Evolutionary conservation across 2,329 filamentous ascomycete genomes (phyloP).

Genomic region (Xenoacremonium recifei): DNA sequence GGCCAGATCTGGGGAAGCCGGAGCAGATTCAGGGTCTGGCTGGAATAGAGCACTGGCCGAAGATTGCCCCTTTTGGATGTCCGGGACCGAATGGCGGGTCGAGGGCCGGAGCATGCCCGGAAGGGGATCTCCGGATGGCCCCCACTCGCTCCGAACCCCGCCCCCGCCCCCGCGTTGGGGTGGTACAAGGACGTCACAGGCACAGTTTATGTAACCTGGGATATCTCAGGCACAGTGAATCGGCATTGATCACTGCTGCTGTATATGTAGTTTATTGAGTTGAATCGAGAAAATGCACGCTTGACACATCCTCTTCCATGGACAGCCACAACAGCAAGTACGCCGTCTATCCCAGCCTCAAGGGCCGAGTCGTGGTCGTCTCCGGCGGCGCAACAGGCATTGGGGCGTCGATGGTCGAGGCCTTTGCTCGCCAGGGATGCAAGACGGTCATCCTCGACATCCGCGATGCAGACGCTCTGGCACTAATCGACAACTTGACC

Average conservation of each 20-base stretch:
- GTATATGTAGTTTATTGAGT: too few species aligned
- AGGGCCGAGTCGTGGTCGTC: conserved; percentile 40
- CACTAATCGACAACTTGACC: conserved; percentile 16
- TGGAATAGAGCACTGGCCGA: too few species aligned
- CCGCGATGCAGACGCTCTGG: conserved; percentile 27
- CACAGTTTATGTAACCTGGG: too few species aligned
- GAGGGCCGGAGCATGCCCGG: too few species aligned
- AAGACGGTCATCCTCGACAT: conserved; percentile 45
- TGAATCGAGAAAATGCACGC: too few species aligned
- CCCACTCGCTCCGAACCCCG: too few species aligned
- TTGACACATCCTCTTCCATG: background rate
- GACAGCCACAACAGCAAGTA: background rate
- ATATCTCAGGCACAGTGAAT: too few species aligned
- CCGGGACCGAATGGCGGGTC: background rate
- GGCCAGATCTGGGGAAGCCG: background rate
- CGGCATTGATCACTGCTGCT: too few species aligned
- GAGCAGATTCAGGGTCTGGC: background rate
- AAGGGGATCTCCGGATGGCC: too few species aligned
- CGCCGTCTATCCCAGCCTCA: conserved; percentile 42
- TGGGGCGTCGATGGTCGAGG: conserved; percentile 42
- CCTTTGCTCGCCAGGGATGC: conserved; percentile 44
- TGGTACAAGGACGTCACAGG: too few species aligned
- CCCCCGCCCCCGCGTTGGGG: too few species aligned
- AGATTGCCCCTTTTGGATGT: background rate
- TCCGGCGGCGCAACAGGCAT: conserved; percentile 48